Evolutionary conservation across 2,329 filamentous ascomycete genomes (phyloP), one percentile per base, ranked within the genome.

Genomic region (Aspergillus candidus): DNA sequence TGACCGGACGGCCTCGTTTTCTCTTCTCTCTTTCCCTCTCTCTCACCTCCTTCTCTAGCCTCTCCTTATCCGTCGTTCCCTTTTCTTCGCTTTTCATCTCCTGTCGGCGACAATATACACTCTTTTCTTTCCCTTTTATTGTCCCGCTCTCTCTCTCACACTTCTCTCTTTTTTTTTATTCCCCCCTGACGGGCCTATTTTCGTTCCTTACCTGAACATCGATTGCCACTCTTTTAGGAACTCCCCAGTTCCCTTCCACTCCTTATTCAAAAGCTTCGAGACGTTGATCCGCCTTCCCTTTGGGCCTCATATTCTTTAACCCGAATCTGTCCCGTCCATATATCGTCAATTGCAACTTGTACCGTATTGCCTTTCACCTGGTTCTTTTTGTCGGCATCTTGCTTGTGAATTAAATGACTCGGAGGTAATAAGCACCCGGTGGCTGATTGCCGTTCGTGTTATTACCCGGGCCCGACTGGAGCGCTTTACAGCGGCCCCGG

Each of bases 191-290:
- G 37, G 31, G 27, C 32, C 48, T 41, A 42, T 49, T 49, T 55
- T 50, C 46, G 47, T 50, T 36, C 45, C 48, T 43, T 41, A 35
- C 30, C 33, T 55, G 50, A 53, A 52, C 51, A 49, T 46, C 54
- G 51, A 53, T 57, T 52, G 50, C 52, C 59, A 47, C 49, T 62
- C 54, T 43, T 58, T 58, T 37, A 39, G 43, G 47, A 50, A 46
- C 51, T 31, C 38, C 14, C 18, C 36, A 42, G 47, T 53, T 48
- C 49, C 47, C 47, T 49, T 59, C 54, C 60, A 57, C 51, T 62
- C 59, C 43, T 62, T 61, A 32, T 41, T 46, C 30, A 32, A 40
- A 46, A 29, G 29, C 22, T 27, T 27, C 22, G 22, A 27, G 22
- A 27, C 22, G 22, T 27, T 27, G 22, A 27, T 27, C 22, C 22